Evolutionary conservation across 768 basidiomycete genomes (phyloP), one percentile per base, ranked within the genome.

Genomic region (Agaricus bisporus): DNA sequence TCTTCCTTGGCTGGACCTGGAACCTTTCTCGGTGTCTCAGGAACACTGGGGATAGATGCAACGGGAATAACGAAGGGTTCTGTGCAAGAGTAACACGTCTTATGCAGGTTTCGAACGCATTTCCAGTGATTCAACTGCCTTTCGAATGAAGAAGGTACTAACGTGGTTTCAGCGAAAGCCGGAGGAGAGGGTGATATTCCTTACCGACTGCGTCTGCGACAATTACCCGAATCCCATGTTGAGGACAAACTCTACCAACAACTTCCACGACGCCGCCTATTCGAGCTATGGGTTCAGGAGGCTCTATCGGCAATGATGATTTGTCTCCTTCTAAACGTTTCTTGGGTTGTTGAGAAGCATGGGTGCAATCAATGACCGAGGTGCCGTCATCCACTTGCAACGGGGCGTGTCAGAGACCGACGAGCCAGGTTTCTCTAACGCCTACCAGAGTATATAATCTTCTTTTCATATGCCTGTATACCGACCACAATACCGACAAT

Each of bases 371-470:
- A 22, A 91, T 73, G 3, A 85, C 81, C 26, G 71, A 81, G 1
- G 87, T 86, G 5, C 88, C 86, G 59, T 91, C 89, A 61, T 91
- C 89, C 55, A 91, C 86, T 91, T 45, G 15, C 10, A 29, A 18
- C 20, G 15, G n/a, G 4, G 55, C 14, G 35, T 51, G 29, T 39
- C 38, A 45, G 9, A 32, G 53, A 25, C 48, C 43, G 15, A 12
- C 18, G 38, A 55, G 18, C 37, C 32, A 32, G 2, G 3, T 41
- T 20, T 25, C 28, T 52, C 18, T 25, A 37, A 36, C 26, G 59
- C 75, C 58, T 57, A 86, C 88, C 60, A 0, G 77, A 75, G 63
- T 89, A 89, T 1, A 82, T 59, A 14, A 81, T 70, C 36, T 79
- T 76, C 56, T 72, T 76, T 58, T 89, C 86, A 55, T 79, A 83